phyloP scores from a whole-genome alignment of 768 basidiomycete species.

The Floccularia luteovirens region DNA sequence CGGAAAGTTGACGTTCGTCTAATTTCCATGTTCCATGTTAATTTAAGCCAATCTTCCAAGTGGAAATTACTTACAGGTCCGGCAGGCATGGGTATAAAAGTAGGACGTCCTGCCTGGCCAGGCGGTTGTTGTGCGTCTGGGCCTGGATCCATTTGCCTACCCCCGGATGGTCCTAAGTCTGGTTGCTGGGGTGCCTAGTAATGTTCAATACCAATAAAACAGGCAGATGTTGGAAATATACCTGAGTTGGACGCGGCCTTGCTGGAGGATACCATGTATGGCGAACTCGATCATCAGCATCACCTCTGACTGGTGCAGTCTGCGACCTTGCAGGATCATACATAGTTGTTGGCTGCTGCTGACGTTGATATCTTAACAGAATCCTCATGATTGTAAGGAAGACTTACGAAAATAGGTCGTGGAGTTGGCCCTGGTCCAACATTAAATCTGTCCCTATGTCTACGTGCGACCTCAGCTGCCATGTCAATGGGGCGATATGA shows the following conservation, averaged over 20 bases:
- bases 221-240: neutral
- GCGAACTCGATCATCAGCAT: no score
- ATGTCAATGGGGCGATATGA: neutral
- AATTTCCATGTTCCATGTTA: no score
- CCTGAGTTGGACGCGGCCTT: neutral
- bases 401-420: conserved; percentile 18
- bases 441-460: conserved; percentile 2
- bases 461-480: conserved; percentile 2
- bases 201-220: neutral
- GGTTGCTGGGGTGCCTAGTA: neutral
- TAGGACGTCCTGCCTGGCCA: conserved; percentile 15
- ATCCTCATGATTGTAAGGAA: neutral
- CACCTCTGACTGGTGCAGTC: conserved; percentile 15
- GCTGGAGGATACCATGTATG: no score
- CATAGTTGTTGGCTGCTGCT: conserved; percentile 3
- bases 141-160: neutral
- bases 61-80: conserved; percentile 38
- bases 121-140: conserved; percentile 14
- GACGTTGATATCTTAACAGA: conserved; percentile 3
- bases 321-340: conserved; percentile 14
- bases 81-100: conserved; percentile 39
- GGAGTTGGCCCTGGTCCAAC: conserved; percentile 13
- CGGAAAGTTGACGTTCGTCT: no score
- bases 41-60: no score
- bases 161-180: neutral